Percentiles rank a stretch among this genome's conserved stretches.
phyloP scores from a whole-genome alignment of 2,329 filamentous ascomycete genomes.

The Aspergillus transmontanensis region DNA sequence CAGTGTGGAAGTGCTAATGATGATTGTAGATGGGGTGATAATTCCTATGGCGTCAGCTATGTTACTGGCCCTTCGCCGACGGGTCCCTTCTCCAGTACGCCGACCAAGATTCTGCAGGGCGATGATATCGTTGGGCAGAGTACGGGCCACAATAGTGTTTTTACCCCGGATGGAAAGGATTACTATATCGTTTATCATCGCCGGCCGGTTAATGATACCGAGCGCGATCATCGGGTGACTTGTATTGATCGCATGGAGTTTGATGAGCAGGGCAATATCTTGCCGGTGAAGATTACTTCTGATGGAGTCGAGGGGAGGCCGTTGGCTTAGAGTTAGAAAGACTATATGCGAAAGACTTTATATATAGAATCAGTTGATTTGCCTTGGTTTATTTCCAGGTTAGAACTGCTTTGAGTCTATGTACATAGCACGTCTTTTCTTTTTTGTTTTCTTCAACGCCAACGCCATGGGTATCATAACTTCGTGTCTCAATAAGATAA shows the following conservation, averaged over 20 bases:
- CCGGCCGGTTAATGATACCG: constrained; percentile 47
- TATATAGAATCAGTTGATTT: not conserved
- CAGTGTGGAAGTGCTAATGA: not conserved
- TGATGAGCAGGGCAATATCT: constrained; percentile 47
- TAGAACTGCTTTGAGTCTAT: not conserved
- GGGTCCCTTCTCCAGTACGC: constrained; percentile 45
- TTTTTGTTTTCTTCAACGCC: not conserved
- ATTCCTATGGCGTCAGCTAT: constrained; percentile 51
- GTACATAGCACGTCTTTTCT: not conserved
- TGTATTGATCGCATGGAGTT: constrained; percentile 55
- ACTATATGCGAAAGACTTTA: not conserved
- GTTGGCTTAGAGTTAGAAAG: constrained; percentile 3
- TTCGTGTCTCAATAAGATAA: constrained; percentile 11
- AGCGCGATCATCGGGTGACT: constrained; percentile 50
- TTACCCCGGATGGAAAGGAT: constrained; percentile 42
- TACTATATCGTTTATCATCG: constrained; percentile 54
- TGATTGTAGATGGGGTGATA: constrained; percentile 45
- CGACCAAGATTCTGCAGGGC: constrained; percentile 40
- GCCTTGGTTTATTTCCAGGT: not conserved
- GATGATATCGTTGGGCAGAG: constrained; percentile 32
- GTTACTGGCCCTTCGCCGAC: constrained; percentile 44
- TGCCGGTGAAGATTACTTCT: constrained; percentile 43
- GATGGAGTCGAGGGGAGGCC: constrained; percentile 29
- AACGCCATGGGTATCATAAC: constrained; percentile 20
- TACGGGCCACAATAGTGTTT: constrained; percentile 48